phyloP scores from a whole-genome alignment of 331 rosid species.

The Prunus yedoensis region DNA sequence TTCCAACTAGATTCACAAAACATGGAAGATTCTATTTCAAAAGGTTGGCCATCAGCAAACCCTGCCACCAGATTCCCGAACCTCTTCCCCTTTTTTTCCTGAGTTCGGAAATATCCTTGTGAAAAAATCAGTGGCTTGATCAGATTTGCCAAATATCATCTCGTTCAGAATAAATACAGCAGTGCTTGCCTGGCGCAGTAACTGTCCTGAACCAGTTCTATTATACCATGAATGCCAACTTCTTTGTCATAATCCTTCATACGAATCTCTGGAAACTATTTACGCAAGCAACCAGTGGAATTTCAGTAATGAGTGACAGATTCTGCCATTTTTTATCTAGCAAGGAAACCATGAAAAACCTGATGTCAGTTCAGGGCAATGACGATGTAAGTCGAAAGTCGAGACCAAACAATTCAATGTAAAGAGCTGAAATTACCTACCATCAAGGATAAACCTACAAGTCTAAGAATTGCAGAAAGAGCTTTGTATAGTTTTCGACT shows the following conservation, averaged over 20 bases:
- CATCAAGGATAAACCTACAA: slow-evolving; percentile 43
- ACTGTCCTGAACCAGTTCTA: slow-evolving; percentile 87
- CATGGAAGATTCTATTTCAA: slow-evolving; percentile 20
- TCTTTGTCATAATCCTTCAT: slow-evolving; percentile 35
- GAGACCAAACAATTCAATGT: slow-evolving; percentile 16
- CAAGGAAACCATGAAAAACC: slow-evolving; percentile 30
- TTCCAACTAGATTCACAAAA: slow-evolving; percentile 56
- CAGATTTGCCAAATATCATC: slow-evolving; percentile 86
- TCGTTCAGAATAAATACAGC: slow-evolving; percentile 90
- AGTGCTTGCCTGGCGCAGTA: slow-evolving; percentile 88
- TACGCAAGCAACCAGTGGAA: slow-evolving; percentile 68
- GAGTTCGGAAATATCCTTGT: slow-evolving; percentile 57
- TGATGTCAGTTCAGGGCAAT: slow-evolving; percentile 25
- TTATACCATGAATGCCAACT: slow-evolving; percentile 90
- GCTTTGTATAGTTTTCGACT: too few relatives aligned
- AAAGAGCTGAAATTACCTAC: slow-evolving; percentile 59
- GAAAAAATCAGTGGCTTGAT: slow-evolving; percentile 54
- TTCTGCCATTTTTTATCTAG: slow-evolving; percentile 51
- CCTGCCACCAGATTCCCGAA: slow-evolving; percentile 25
- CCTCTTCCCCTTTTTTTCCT: slow-evolving; percentile 29
- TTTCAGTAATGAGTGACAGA: slow-evolving; percentile 60
- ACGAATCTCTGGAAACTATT: background rate
- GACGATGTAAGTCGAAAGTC: slow-evolving; percentile 9
- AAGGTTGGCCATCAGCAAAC: slow-evolving; percentile 12
- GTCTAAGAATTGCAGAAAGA: too few relatives aligned